Percentiles rank a stretch among this genome's conserved stretches.
Evolutionary conservation across 129 eudicot species (phyloP).

Genomic region (Arctium lappa): DNA sequence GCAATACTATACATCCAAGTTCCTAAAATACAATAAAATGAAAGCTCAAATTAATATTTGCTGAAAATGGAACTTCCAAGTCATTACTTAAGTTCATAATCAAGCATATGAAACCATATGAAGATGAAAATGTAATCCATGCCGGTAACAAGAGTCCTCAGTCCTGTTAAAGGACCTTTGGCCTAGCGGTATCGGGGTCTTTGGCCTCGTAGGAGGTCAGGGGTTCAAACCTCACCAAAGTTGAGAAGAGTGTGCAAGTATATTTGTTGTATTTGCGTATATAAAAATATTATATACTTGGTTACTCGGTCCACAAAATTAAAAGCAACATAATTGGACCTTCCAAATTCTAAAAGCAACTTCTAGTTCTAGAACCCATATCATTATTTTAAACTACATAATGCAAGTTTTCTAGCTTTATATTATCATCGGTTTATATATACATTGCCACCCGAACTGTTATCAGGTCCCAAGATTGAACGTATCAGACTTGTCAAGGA

Average conservation of each 20-base stretch:
- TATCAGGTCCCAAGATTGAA: no score
- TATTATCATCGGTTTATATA: no score
- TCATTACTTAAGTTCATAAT: neutral
- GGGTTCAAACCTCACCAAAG: neutral
- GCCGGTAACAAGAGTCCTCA: no score
- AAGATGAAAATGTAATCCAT: neutral
- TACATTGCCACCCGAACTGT: no score
- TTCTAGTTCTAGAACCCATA: no score
- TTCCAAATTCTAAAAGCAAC: neutral
- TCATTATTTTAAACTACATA: no score
- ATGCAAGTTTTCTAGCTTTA: no score
- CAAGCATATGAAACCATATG: neutral
- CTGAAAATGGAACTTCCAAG: neutral
- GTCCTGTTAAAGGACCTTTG: neutral
- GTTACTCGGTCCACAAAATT: neutral
- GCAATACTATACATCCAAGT: constrained; percentile 9
- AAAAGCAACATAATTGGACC: neutral
- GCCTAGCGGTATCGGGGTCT: neutral
- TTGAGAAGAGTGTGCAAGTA: neutral
- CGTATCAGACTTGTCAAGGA: no score
- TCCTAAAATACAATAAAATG: neutral
- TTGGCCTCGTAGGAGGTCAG: neutral
- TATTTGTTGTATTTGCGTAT: neutral
- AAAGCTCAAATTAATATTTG: neutral
- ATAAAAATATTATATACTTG: neutral